phyloP scores from a whole-genome alignment of 1,284 basidiomycete genomes.

The Leccinum glutinopallens region DNA sequence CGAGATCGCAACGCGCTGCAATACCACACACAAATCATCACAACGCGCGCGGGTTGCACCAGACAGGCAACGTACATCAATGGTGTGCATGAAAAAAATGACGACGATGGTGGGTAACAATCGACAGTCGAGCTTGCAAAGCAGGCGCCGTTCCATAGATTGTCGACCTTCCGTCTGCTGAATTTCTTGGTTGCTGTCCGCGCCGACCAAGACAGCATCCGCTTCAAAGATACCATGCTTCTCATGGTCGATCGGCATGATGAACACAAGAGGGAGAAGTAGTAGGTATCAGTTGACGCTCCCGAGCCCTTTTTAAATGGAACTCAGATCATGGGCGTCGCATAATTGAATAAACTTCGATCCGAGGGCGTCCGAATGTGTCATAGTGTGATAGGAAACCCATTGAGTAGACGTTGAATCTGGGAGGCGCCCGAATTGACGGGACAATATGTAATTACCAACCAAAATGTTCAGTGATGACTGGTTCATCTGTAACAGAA shows the following conservation, averaged over 20 bases:
- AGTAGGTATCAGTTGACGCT: neutral
- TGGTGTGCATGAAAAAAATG: conserved; percentile 2
- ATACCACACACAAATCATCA: neutral
- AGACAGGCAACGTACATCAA: neutral
- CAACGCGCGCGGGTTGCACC: neutral
- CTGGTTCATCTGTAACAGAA: neutral
- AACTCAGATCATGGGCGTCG: conserved; percentile 1
- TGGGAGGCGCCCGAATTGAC: neutral
- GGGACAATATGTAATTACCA: neutral
- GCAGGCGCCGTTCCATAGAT: neutral
- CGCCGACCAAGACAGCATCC: neutral
- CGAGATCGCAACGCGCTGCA: conserved; percentile 3
- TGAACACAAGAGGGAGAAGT: neutral
- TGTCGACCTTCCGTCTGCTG: neutral
- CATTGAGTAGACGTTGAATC: neutral
- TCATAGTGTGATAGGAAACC: neutral
- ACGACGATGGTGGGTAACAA: conserved; percentile 3
- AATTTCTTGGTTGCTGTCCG: neutral
- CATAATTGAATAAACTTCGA: neutral
- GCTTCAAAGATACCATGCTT: neutral
- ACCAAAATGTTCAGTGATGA: neutral
- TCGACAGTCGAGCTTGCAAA: conserved; percentile 7
- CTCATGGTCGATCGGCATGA: conserved; percentile 1
- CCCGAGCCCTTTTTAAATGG: neutral
- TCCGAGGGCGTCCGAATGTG: neutral